Evolutionary conservation across 345 rosid genomes (phyloP).

Genomic region (Salix dunnii): DNA sequence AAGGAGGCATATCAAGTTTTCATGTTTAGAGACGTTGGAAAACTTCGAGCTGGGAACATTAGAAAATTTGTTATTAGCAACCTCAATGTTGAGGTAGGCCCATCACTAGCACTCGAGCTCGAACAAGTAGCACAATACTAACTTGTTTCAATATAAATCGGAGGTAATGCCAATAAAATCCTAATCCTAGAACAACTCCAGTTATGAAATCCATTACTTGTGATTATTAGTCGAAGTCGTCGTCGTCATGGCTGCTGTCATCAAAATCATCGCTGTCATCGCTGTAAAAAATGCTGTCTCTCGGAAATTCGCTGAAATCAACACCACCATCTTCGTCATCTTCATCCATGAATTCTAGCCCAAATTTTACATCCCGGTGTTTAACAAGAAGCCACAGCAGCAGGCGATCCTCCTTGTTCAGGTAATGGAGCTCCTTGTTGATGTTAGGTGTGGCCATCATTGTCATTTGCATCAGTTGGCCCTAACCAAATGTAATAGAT

Average conservation of each 20-base stretch:
- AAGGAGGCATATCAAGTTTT: too few species aligned
- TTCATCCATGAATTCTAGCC: neutral
- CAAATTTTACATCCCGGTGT: conserved; percentile 45
- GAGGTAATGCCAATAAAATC: too few species aligned
- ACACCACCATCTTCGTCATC: neutral
- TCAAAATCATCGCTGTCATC: neutral
- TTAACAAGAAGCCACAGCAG: conserved; percentile 91
- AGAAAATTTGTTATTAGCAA: too few species aligned
- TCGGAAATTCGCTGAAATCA: neutral
- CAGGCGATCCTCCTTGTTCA: conserved; percentile 90
- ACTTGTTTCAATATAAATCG: neutral
- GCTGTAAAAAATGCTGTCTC: neutral
- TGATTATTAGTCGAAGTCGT: neutral
- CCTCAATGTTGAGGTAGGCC: neutral
- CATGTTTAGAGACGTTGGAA: too few species aligned
- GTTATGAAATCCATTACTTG: neutral
- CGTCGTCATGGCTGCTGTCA: neutral
- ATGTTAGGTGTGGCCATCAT: conserved; percentile 95
- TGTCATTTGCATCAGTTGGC: conserved; percentile 74
- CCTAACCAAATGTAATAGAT: conserved; percentile 39
- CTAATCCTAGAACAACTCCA: too few species aligned
- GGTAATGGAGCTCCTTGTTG: conserved; percentile 87
- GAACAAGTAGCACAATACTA: neutral
- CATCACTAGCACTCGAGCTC: neutral
- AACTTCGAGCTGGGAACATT: too few species aligned